phyloP scores from a whole-genome alignment of 2,329 filamentous ascomycete species.

The Myriosclerotinia duriaeana region DNA sequence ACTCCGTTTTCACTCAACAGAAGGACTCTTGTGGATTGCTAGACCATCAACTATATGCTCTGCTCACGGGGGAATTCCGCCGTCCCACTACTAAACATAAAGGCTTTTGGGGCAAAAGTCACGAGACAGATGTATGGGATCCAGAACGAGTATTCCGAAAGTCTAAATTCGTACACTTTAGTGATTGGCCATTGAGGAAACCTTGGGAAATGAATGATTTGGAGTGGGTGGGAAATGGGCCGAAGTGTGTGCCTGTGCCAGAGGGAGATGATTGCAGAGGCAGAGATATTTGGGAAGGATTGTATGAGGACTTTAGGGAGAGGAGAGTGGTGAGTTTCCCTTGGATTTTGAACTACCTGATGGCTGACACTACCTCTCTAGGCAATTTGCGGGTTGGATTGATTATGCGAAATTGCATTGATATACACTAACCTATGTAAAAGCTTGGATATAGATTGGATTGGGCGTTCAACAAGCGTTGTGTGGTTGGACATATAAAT shows the following conservation, averaged over 20 bases:
- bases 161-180: constrained; percentile 60
- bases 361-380: background rate
- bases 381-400: background rate
- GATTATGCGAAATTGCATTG: background rate
- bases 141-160: constrained; percentile 50
- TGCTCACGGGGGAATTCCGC: constrained; percentile 58
- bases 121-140: constrained; percentile 47
- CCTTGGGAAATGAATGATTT: constrained; percentile 50
- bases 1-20: constrained; percentile 29
- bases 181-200: constrained; percentile 59
- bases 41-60: constrained; percentile 55
- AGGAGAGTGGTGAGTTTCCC: constrained; percentile 29
- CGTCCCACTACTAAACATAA: constrained; percentile 46
- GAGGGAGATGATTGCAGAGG: constrained; percentile 32
- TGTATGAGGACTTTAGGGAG: constrained; percentile 36
- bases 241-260: constrained; percentile 28
- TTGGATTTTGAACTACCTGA: background rate
- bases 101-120: constrained; percentile 49
- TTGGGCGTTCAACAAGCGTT: no score
- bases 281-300: constrained; percentile 34
- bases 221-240: constrained; percentile 22
- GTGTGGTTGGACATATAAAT: background rate
- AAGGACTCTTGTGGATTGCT: constrained; percentile 50
- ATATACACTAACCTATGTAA: background rate
- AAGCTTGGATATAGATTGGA: background rate